These are phyloP conservation scores for Penicillium roqueforti DNA, from an alignment of 495 filamentous ascomycete species.

Conservation along the genomic window DNA sequence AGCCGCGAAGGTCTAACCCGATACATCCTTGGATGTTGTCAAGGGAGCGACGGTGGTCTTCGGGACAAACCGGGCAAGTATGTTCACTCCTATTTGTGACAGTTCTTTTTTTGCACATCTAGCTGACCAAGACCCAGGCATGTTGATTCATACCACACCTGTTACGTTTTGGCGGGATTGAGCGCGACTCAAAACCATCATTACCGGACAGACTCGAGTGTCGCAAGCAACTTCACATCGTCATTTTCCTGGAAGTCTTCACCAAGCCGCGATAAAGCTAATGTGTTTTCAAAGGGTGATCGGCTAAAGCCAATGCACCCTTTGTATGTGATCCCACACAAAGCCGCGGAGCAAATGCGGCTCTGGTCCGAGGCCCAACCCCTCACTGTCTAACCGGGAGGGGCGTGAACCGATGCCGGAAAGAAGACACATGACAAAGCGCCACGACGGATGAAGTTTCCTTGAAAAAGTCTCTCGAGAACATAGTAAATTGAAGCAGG, in stretches of 20 bases:
- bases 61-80: constrained; percentile 92
- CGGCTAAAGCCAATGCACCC: constrained; percentile 63
- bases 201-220: constrained; percentile 50
- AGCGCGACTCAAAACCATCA: constrained; percentile 76
- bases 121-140: constrained; percentile 43
- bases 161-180: constrained; percentile 83
- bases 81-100: constrained; percentile 29
- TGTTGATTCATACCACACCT: constrained; percentile 86
- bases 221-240: constrained; percentile 38
- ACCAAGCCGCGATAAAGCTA: constrained; percentile 43
- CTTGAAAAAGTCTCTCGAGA: not conserved
- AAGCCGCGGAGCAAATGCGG: constrained; percentile 58
- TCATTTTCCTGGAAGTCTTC: constrained; percentile 64
- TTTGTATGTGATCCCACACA: constrained; percentile 76
- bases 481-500: not conserved
- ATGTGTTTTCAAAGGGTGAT: constrained; percentile 48
- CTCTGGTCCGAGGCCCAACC: constrained; percentile 53
- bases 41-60: constrained; percentile 73
- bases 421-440: not conserved
- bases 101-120: not conserved
- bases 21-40: constrained; percentile 87
- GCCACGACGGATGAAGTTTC: not conserved
- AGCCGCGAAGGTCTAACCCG: constrained; percentile 77
- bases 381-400: constrained; percentile 13
- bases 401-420: constrained; percentile 11